A percentile compares a stretch with the other conserved stretches of the same genome.
Conservation (phyloP, 2,329 filamentous ascomycete species). For the Amauroascus niger region DNA sequence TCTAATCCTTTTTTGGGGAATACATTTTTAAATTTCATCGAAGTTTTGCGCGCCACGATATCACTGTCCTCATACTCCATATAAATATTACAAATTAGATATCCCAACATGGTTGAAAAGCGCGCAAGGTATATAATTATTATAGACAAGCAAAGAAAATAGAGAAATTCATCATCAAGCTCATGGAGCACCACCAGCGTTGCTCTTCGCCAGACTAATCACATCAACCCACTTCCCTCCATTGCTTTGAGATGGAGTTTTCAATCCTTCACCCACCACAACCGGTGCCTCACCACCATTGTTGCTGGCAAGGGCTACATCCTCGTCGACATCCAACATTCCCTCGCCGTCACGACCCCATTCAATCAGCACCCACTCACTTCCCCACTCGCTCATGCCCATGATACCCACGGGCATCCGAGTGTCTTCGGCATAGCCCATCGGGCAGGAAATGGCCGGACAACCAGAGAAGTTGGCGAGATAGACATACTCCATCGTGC, state of each 20-base stretch:
- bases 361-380: slow-evolving; percentile 43
- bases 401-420: slow-evolving; percentile 44
- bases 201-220: slow-evolving; percentile 21
- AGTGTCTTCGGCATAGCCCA: slow-evolving; percentile 54
- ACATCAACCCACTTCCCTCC: slow-evolving; percentile 33
- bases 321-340: slow-evolving; percentile 32
- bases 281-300: slow-evolving; percentile 7
- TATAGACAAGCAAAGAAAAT: too few relatives aligned
- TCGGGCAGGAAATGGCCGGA: slow-evolving; percentile 64
- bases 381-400: slow-evolving; percentile 48
- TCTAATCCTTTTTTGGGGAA: too few relatives aligned
- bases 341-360: slow-evolving; percentile 46
- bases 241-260: slow-evolving; percentile 22
- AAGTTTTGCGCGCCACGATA: too few relatives aligned
- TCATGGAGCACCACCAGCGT: not conserved
- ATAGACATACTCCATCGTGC: slow-evolving; percentile 78
- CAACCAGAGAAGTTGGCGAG: slow-evolving; percentile 73
- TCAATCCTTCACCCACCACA: slow-evolving; percentile 20
- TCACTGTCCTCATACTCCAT: too few relatives aligned
- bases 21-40: too few relatives aligned
- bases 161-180: not conserved
- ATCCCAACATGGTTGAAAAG: too few relatives aligned
- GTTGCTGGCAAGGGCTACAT: slow-evolving; percentile 1
- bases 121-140: too few relatives aligned
- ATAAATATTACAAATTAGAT: not conserved